These are phyloP conservation scores for Ulvella scutata DNA, from an alignment of 139 green algal species.

Conservation along the genomic window DNA sequence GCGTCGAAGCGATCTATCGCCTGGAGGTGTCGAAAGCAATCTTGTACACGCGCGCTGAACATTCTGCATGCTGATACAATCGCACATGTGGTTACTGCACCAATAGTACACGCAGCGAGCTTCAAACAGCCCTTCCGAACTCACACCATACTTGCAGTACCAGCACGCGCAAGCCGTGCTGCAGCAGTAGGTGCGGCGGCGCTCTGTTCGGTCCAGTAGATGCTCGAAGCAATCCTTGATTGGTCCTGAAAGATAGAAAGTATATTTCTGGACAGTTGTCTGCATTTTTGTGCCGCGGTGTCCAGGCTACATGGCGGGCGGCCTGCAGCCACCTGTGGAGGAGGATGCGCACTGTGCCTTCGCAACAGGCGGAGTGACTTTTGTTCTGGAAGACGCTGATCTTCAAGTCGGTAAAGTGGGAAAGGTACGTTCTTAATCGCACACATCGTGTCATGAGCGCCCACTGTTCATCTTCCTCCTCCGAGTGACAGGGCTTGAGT, in stretches of 20 bases:
- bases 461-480: neutral
- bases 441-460: neutral
- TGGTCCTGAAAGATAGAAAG: neutral
- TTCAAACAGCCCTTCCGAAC: no score
- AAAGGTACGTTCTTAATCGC: constrained; percentile 38
- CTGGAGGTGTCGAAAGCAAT: no score
- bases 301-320: constrained; percentile 27
- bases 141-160: no score
- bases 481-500: neutral
- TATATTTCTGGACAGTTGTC: no score
- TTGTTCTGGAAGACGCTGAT: constrained; percentile 83
- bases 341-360: constrained; percentile 30
- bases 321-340: constrained; percentile 29
- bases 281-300: no score
- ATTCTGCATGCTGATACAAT: no score
- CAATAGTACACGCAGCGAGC: no score
- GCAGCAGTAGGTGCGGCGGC: no score
- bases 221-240: neutral
- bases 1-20: no score
- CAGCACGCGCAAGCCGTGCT: no score
- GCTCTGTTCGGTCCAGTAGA: neutral
- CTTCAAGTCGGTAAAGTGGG: constrained; percentile 86
- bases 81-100: no score
- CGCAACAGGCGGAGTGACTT: constrained; percentile 49
- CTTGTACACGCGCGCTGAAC: no score